Percentiles rank a stretch among this genome's conserved stretches.
These are phyloP conservation scores for Ascochyta fabae DNA, from an alignment of 2,329 filamentous ascomycete genomes.

Conservation along the genomic window DNA sequence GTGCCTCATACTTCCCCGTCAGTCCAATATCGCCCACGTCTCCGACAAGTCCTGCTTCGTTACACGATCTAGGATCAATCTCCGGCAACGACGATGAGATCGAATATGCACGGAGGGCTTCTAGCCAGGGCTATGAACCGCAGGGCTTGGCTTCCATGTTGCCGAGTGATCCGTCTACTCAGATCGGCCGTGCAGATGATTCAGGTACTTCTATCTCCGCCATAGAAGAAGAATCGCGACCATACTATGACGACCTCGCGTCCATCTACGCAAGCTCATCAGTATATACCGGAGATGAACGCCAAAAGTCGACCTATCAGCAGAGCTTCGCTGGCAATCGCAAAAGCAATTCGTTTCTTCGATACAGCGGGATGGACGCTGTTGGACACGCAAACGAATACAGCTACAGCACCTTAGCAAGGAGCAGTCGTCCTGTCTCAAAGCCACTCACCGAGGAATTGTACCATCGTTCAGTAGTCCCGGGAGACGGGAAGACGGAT, in stretches of 20 bases:
- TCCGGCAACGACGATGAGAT: conserved; percentile 15
- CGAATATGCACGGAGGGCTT: conserved; percentile 6
- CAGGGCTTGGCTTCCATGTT: conserved; percentile 35
- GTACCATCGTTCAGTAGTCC: conserved; percentile 18
- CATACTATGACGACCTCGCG: conserved; percentile 40
- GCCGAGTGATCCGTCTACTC: conserved; percentile 34
- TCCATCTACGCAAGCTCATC: conserved; percentile 43
- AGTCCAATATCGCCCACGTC: conserved; percentile 27
- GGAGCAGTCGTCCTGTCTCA: conserved; percentile 18
- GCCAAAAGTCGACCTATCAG: conserved; percentile 27
- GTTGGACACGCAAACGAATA: conserved; percentile 24
- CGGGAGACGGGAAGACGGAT: conserved; percentile 35
- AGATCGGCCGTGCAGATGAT: conserved; percentile 24
- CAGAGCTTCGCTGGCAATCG: conserved; percentile 27
- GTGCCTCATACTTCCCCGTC: conserved; percentile 27
- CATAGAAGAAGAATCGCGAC: conserved; percentile 14
- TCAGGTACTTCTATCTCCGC: conserved; percentile 18
- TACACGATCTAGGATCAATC: conserved; percentile 10
- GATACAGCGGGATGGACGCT: conserved; percentile 23
- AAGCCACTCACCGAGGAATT: conserved; percentile 22
- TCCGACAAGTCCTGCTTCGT: conserved; percentile 19
- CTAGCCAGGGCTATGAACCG: background rate
- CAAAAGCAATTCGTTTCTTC: conserved; percentile 32
- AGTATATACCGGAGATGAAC: conserved; percentile 37
- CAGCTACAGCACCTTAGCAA: conserved; percentile 18